These are phyloP conservation scores for Myxozyma nipponensis DNA, from an alignment of 805 yeast genomes.

Conservation along the genomic window DNA sequence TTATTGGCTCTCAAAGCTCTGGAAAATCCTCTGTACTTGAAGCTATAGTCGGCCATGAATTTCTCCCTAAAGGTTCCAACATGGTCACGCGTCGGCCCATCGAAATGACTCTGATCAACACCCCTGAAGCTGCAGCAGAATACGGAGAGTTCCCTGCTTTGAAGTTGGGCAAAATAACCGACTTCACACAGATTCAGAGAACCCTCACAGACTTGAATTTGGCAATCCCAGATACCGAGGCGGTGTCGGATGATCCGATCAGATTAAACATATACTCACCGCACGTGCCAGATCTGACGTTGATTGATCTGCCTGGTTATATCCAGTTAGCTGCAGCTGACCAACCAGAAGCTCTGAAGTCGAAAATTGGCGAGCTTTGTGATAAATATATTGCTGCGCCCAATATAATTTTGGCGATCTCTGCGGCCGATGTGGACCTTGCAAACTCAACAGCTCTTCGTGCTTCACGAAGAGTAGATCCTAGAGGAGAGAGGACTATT, in stretches of 20 bases:
- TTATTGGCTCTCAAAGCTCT: constrained; percentile 93
- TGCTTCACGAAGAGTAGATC: constrained; percentile 86
- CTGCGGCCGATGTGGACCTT: constrained; percentile 96
- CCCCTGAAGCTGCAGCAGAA: constrained; percentile 76
- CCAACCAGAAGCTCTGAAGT: constrained; percentile 81
- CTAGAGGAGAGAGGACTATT: constrained; percentile 89
- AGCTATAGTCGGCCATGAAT: constrained; percentile 96
- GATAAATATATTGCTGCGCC: constrained; percentile 85
- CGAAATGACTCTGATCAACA: constrained; percentile 84
- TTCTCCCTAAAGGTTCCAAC: constrained; percentile 92
- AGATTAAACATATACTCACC: constrained; percentile 90
- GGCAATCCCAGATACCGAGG: constrained; percentile 84
- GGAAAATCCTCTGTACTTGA: constrained; percentile 97
- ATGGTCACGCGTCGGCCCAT: constrained; percentile 99
- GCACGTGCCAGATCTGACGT: constrained; percentile 81
- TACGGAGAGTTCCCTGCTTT: constrained; percentile 92
- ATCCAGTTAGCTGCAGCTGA: constrained; percentile 96
- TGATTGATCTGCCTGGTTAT: constrained; percentile 96
- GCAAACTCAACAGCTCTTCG: constrained; percentile 93
- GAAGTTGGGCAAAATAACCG: constrained; percentile 74
- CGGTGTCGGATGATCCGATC: constrained; percentile 90
- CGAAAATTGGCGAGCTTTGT: constrained; percentile 73
- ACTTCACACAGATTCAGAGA: constrained; percentile 83
- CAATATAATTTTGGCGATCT: constrained; percentile 89
- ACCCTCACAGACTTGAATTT: constrained; percentile 82